Base-by-base conservation (phyloP, 805 yeast genomes). In the Saccharomycopsis synnaedendra region DNA sequence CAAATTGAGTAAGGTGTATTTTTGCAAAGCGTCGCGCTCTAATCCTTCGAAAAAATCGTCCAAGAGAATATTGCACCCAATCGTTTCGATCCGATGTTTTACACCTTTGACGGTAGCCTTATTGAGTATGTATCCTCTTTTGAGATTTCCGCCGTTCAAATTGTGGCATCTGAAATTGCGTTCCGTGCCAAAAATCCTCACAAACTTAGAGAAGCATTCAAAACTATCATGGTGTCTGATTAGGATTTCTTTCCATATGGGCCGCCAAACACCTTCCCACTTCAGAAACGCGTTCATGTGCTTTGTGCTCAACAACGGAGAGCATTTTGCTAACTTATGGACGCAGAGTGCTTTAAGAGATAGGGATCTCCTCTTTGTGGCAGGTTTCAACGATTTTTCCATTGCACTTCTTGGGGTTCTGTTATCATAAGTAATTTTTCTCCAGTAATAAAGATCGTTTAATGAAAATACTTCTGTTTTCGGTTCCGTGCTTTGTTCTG, bases 1-100 rank as follows among this genome's bases (percentile, higher is more conserved):
- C 19, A 19, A 19, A 19, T 19, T 19, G 19, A 19, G 19, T 19
- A 19, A 19, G 19, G 19, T 19, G 19, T 19, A 19, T 19, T 19
- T 19, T 19, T 19, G 19, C 19, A 1, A 19, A 19, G 19, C 19
- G 19, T 19, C 19, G 19, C 19, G 19, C 19, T 19, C 19, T 19
- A 19, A 19, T 19, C 8, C 41, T 28, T 32, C 11, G 2, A 43
- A 6, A 34, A 43, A 43, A 6, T 33, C 10, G 11, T 8, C 27
- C 7, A 44, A 5, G 3, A 31, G 10, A 5, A 39, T 5, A 29
- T 44, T 44, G 35, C 32, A 7, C 9, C 38, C 43, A 7, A 44
- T 44, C n/a, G 47, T 44, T 39, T 44, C 47, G 2, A 44, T 30
- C 11, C 47, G n/a, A 39, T 44, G 47, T 27, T 44, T 44, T 10